Percentiles rank a stretch among this genome's conserved stretches.
Evolutionary conservation across 495 filamentous ascomycete genomes (phyloP).

Genomic region (Aspergillus cristatus): DNA sequence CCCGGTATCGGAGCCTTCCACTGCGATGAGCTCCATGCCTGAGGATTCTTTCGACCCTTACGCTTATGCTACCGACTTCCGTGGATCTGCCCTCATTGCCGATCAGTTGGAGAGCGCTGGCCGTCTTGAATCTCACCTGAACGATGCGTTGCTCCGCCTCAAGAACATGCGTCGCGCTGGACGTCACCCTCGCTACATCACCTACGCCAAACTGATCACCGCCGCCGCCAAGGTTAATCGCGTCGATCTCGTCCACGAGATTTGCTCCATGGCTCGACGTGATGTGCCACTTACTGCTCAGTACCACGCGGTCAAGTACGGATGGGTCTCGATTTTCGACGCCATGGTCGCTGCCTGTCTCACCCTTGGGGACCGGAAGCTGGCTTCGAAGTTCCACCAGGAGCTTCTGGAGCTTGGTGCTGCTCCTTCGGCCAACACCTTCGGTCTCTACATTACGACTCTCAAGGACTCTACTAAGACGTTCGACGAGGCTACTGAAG

Average conservation of each 20-base stretch:
- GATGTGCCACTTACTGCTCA: slow-evolving; percentile 79
- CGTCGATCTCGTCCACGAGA: slow-evolving; percentile 71
- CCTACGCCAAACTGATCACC: slow-evolving; percentile 88
- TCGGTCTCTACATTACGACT: slow-evolving; percentile 95
- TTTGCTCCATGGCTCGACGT: slow-evolving; percentile 74
- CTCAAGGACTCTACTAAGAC: slow-evolving; percentile 94
- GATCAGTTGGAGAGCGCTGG: slow-evolving; percentile 75
- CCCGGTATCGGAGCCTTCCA: slow-evolving; percentile 29
- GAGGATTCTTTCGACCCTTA: slow-evolving; percentile 88
- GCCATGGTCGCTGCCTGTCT: slow-evolving; percentile 93
- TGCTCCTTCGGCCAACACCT: slow-evolving; percentile 93
- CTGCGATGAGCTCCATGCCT: slow-evolving; percentile 31
- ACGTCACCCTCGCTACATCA: slow-evolving; percentile 88
- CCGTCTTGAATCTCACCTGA: slow-evolving; percentile 57
- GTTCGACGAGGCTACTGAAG: slow-evolving; percentile 93
- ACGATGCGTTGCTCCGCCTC: slow-evolving; percentile 73
- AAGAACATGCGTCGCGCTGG: slow-evolving; percentile 88
- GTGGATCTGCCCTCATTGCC: slow-evolving; percentile 79
- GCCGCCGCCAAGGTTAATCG: slow-evolving; percentile 77
- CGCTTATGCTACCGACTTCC: slow-evolving; percentile 78
- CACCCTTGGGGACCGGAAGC: slow-evolving; percentile 64
- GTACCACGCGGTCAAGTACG: slow-evolving; percentile 77
- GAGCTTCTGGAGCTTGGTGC: slow-evolving; percentile 81
- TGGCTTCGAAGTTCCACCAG: slow-evolving; percentile 80
- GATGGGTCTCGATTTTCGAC: slow-evolving; percentile 91